Evolutionary conservation across 139 green algal genomes (phyloP), one percentile per base, ranked within the genome.

Genomic region (Coelastrella sp.): DNA sequence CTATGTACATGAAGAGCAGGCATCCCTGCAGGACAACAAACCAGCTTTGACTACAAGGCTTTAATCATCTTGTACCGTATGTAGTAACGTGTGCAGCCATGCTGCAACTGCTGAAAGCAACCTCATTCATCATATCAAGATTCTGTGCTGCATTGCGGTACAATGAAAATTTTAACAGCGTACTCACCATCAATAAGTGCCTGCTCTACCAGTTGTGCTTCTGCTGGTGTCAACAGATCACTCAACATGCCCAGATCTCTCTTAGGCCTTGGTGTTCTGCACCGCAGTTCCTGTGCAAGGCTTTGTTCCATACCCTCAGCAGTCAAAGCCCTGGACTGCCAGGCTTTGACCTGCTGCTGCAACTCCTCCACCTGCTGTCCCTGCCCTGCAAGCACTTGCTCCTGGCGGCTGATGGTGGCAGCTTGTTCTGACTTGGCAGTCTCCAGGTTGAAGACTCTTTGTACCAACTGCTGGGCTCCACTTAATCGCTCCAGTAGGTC

Each of bases 131-230:
- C n/a, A n/a, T n/a, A n/a, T n/a, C n/a, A n/a, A n/a, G n/a, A n/a
- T n/a, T n/a, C n/a, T n/a, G n/a, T n/a, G n/a, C n/a, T n/a, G n/a
- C n/a, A n/a, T n/a, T n/a, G n/a, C n/a, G n/a, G n/a, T n/a, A n/a
- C n/a, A n/a, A n/a, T n/a, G n/a, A n/a, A n/a, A n/a, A n/a, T n/a
- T n/a, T n/a, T n/a, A n/a, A n/a, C n/a, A n/a, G n/a, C n/a, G n/a
- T 27, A 1, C 53, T 25, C 66, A 38, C 80, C 66, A 62, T 48
- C 67, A 51, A 80, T 48, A 2, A 86, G 80, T 27, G 80, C 80
- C 48, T 86, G 80, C 50, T 86, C 80, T 27, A 86, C 37, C 34
- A 80, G 34, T 50, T 50, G 23, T 9, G 43, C 35, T 53, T 86
- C 67, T 27, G 27, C 35, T 32, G 62, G 21, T 21, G 34, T 43